Base-by-base conservation (phyloP, 225 moss, liverwort and hornwort genomes). In the Polytrichum formosum region DNA sequence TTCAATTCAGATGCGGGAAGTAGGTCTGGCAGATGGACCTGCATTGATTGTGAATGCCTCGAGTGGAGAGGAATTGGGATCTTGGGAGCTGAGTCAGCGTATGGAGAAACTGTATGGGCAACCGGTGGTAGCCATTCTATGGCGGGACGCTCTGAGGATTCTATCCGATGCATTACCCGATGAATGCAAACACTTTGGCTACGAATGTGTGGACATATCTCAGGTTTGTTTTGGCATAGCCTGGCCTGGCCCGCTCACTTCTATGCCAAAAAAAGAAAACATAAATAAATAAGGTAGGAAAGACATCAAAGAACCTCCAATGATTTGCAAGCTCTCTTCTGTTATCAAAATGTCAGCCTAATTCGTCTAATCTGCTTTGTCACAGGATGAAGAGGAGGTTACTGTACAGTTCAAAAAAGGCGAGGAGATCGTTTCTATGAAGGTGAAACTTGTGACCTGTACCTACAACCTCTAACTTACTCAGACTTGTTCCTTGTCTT, bases 91-190 rank as follows among this genome's bases (percentile, higher is more conserved):
- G 20, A 74, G 66, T 73, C 61, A 72, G 61, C 79, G 72, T 46
- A 85, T 88, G 88, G 79, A 83, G 71, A 73, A 83, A 72, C 83
- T 76, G n/a, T 85, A 85, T 72, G 81, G 85, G 46, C 78, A 85
- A 55, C 85, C 85, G 54, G 74, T 46, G 27, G 61, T 88, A 29
- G 72, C 85, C 53, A 72, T 85, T 61, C 80, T 88, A 58, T 88
- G 85, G 88, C 69, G 80, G 73, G 3, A 85, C 59, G 71, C 76
- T 55, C 85, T 85, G 18, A 56, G 55, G 53, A 80, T 88, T 74
- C 67, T 88, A 61, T 80, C 85, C 2, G 80, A 83, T 72, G 71
- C 80, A 58, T 72, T 88, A 71, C 88, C 88, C 9, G 78, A 85
- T 27, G 83, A 88, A 7, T 88, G 88, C 75, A 85, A 82, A 74